Evolutionary conservation across 306 rosid species (phyloP).

Genomic region (Erythrophleum fordii): DNA sequence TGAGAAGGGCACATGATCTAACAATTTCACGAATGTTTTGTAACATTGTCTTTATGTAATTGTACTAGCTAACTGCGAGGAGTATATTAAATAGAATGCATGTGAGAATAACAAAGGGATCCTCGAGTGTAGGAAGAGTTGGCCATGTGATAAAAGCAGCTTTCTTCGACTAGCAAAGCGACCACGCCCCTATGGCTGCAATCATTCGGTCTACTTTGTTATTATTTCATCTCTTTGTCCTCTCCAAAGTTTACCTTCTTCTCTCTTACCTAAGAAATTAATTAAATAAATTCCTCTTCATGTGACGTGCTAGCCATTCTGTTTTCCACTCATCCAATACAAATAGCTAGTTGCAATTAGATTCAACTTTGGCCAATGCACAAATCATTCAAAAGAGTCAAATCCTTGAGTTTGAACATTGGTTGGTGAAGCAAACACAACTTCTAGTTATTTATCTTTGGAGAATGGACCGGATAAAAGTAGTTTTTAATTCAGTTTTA

Average conservation of each 20-base stretch:
- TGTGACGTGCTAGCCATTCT: background rate
- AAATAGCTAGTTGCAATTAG: background rate
- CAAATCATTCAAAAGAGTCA: background rate
- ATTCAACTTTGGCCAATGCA: constrained; percentile 2
- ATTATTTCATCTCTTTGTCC: constrained; percentile 22
- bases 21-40: constrained; percentile 41
- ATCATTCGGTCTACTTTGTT: constrained; percentile 85
- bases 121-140: constrained; percentile 55
- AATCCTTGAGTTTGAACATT: background rate
- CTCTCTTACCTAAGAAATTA: background rate
- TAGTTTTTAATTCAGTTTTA: background rate
- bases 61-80: constrained; percentile 33
- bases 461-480: background rate
- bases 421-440: too few relatives aligned
- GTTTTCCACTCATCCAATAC: background rate
- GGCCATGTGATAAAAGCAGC: constrained; percentile 97
- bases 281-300: too few relatives aligned
- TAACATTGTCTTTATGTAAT: constrained; percentile 25
- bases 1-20: constrained; percentile 63
- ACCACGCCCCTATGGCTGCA: constrained; percentile 96
- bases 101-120: constrained; percentile 37
- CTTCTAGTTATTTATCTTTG: background rate
- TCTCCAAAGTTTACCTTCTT: constrained; percentile 44
- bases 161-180: constrained; percentile 67
- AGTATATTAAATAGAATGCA: constrained; percentile 25